A percentile compares a stretch with the other conserved stretches of the same genome.
Conservation (phyloP, 2,329 filamentous ascomycete genomes). For the Teratosphaeria nubilosa region DNA sequence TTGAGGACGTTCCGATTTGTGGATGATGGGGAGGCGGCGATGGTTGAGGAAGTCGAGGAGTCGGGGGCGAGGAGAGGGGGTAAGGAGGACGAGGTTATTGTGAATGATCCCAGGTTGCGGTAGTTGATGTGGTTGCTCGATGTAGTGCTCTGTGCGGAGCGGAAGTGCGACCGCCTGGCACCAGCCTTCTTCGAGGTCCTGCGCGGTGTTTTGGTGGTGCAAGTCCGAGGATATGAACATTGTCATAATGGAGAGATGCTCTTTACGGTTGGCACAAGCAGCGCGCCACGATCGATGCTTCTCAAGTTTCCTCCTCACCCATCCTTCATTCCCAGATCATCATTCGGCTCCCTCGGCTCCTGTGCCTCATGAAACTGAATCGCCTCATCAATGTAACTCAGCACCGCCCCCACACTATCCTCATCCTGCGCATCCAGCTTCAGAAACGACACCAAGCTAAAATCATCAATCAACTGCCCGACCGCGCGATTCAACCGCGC, state of each 20-base stretch:
- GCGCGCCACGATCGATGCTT: not conserved
- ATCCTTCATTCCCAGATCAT: constrained; percentile 44
- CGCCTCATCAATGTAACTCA: constrained; percentile 90
- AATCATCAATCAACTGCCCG: constrained; percentile 85
- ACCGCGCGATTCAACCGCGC: constrained; percentile 77
- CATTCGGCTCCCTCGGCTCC: constrained; percentile 71
- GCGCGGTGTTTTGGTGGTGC: not conserved
- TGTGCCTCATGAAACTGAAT: constrained; percentile 91
- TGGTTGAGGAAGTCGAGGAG: constrained; percentile 20
- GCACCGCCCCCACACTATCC: constrained; percentile 72
- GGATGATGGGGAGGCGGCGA: constrained; percentile 17
- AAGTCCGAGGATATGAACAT: not conserved
- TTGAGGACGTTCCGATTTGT: constrained; percentile 19
- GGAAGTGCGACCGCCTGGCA: not conserved
- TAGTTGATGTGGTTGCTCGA: not conserved
- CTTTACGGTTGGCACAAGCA: not conserved
- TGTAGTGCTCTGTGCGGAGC: not conserved
- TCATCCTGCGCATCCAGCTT: constrained; percentile 84
- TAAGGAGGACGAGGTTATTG: not conserved
- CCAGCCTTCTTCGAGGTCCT: not conserved
- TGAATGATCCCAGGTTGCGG: not conserved
- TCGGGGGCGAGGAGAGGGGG: constrained; percentile 6
- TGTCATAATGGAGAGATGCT: not conserved
- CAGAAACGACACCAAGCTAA: constrained; percentile 94
- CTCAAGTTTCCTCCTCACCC: constrained; percentile 32